phyloP scores from a whole-genome alignment of 2,329 filamentous ascomycete genomes.

The Epichloe sibirici region DNA sequence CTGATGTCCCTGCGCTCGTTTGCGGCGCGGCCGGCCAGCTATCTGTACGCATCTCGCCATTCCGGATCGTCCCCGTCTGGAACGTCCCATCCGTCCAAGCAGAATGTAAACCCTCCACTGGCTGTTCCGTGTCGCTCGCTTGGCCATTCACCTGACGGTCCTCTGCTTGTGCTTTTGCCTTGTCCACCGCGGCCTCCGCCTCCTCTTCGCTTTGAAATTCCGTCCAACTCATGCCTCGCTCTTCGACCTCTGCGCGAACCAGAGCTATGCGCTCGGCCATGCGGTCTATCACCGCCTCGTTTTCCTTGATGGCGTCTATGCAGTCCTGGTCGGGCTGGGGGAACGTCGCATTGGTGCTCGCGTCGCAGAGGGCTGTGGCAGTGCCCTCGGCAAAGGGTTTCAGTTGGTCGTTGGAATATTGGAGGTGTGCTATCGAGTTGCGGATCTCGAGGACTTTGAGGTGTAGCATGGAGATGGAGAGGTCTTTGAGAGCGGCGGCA shows the following conservation, averaged over 20 bases:
- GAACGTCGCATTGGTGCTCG: background rate
- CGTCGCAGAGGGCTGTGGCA: slow-evolving; percentile 18
- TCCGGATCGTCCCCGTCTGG: slow-evolving; percentile 43
- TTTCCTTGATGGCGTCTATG: slow-evolving; percentile 61
- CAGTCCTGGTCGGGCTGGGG: slow-evolving; percentile 51
- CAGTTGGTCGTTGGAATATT: slow-evolving; percentile 62
- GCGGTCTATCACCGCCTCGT: slow-evolving; percentile 53
- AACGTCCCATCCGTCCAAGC: slow-evolving; percentile 55
- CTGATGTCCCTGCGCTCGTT: slow-evolving; percentile 8
- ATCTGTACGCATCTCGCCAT: slow-evolving; percentile 37
- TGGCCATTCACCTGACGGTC: background rate
- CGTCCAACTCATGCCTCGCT: slow-evolving; percentile 41
- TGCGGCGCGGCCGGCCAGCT: slow-evolving; percentile 11
- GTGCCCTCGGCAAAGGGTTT: slow-evolving; percentile 50
- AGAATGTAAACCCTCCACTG: slow-evolving; percentile 17
- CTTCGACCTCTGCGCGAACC: slow-evolving; percentile 52
- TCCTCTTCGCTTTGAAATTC: slow-evolving; percentile 41
- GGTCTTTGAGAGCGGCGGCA: slow-evolving; percentile 52
- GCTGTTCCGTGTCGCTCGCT: background rate
- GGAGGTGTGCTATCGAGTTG: slow-evolving; percentile 62
- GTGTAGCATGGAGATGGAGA: slow-evolving; percentile 54
- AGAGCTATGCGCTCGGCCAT: slow-evolving; percentile 55
- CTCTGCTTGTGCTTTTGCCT: slow-evolving; percentile 7
- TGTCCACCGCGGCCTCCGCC: slow-evolving; percentile 19
- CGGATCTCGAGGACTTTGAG: slow-evolving; percentile 65